Conservation (phyloP, 2,329 filamentous ascomycete genomes). For the Alternaria brassicicola region DNA sequence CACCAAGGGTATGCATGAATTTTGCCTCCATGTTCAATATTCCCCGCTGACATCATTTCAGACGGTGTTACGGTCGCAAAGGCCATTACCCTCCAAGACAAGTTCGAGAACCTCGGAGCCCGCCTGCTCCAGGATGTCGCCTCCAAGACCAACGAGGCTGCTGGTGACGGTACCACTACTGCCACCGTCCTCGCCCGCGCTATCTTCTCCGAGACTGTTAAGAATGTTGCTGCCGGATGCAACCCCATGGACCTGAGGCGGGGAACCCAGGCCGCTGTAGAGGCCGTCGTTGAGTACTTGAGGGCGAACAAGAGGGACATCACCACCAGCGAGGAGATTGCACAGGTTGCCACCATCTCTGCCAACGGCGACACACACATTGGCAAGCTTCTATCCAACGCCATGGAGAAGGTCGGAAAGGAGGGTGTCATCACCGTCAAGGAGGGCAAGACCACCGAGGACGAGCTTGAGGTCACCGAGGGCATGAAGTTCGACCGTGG, state of each 20-base stretch:
- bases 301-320: constrained; percentile 97
- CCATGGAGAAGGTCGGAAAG: constrained; percentile 99
- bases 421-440: constrained; percentile 99
- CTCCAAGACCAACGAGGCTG: constrained; percentile 98
- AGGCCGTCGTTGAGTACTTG: constrained; percentile 91
- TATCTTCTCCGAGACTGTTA: constrained; percentile 99
- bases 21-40: neutral
- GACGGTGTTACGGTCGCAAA: constrained; percentile 65
- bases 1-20: constrained; percentile 77
- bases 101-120: constrained; percentile 99
- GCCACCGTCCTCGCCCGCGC: constrained; percentile 95
- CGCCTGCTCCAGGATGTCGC: constrained; percentile 96
- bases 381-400: constrained; percentile 92
- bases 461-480: constrained; percentile 98
- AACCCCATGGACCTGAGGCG: constrained; percentile 99
- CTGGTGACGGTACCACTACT: constrained; percentile 97
- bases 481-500: constrained; percentile 99
- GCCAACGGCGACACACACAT: constrained; percentile 97
- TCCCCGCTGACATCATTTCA: constrained; percentile 32
- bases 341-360: constrained; percentile 96
- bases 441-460: constrained; percentile 98
- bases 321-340: constrained; percentile 95
- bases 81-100: constrained; percentile 93
- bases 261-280: constrained; percentile 95
- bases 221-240: constrained; percentile 99